A percentile compares a stretch with the other conserved stretches of the same genome.
These are phyloP conservation scores for Rubus idaeus DNA, from an alignment of 306 rosid species.

Conservation along the genomic window DNA sequence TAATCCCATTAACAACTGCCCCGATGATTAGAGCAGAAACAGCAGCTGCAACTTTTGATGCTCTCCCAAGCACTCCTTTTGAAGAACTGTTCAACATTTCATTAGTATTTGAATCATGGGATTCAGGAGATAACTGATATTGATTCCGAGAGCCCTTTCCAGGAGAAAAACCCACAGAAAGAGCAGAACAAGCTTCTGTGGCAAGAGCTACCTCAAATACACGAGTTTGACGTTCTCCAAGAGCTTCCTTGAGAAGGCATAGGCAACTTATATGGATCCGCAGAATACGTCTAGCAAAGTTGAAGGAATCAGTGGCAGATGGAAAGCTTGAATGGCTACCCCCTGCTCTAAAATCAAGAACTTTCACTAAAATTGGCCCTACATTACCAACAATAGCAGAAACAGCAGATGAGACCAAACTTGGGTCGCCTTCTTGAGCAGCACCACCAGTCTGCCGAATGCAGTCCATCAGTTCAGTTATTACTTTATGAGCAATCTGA, in stretches of 20 bases:
- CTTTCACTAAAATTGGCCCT: constrained; percentile 59
- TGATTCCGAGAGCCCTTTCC: constrained; percentile 84
- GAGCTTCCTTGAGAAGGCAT: constrained; percentile 90
- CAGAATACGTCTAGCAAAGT: constrained; percentile 62
- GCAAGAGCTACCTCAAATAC: constrained; percentile 97
- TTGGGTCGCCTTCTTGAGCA: constrained; percentile 99
- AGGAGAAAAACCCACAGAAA: constrained; percentile 68
- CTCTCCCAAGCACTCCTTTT: constrained; percentile 49
- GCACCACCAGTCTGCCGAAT: constrained; percentile 98
- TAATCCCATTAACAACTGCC: constrained; percentile 76
- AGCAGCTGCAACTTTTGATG: constrained; percentile 79
- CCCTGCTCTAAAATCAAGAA: constrained; percentile 60
- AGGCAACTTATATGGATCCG: constrained; percentile 76
- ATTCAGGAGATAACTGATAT: constrained; percentile 73
- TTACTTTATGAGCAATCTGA: constrained; percentile 77
- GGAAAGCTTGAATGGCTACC: constrained; percentile 45
- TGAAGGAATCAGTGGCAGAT: constrained; percentile 52
- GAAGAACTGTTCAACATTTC: constrained; percentile 45
- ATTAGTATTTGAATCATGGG: constrained; percentile 55
- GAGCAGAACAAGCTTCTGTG: constrained; percentile 77
- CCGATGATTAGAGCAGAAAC: constrained; percentile 87
- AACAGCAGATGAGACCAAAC: constrained; percentile 89
- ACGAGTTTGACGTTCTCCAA: constrained; percentile 96
- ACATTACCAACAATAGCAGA: constrained; percentile 79
- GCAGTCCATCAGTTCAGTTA: constrained; percentile 71